Evolutionary conservation across 2,329 filamentous ascomycete species (phyloP), one percentile per base, ranked within the genome.

Genomic region (Bipolaris sorokiniana): DNA sequence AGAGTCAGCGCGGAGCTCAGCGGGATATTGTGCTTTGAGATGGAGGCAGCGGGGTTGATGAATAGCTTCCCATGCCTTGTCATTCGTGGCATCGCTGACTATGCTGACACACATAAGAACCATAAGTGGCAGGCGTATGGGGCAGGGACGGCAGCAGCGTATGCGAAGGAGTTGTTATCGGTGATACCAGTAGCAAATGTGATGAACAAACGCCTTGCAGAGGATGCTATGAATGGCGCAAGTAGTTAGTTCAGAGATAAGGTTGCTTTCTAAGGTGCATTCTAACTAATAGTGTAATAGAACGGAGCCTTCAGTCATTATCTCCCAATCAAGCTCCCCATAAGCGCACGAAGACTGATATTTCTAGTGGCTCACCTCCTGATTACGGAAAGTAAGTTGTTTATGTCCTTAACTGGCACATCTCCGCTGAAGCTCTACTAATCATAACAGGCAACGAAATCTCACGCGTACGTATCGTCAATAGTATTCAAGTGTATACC

Each of bases 81-180:
- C 3, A 59, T 69, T 40, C 65, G 66, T 16, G 66, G 66, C 15
- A 68, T 69, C 36, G 65, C 59, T 54, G 66, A 69, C 52, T 69
- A 69, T 45, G 50, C 63, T 20, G 65, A 69, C 57, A 48, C 31
- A 54, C 44, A 49, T 22, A 49, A 49, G 15, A 49, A 49, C 26
- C 1, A 50, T 9, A 26, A 45, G 13, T 51, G 62, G 66, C 62
- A 67, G 51, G 38, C 54, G 40, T 65, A 69, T 41, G 66, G 65
- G 33, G 65, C 65, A 42, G 57, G 38, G 33, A 62, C 56, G 4
- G 66, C 65, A 46, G 66, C 64, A 20, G 65, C 60, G 48, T 69
- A 59, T 37, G 63, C 57, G 45, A 69, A 66, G 47, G 65, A 67
- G 57, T 20, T 66, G 26, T 51, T 64, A 37, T 45, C n/a, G 36